Base-by-base conservation (phyloP, 2,329 filamentous ascomycete genomes). In the Phyllosticta citriasiana region DNA sequence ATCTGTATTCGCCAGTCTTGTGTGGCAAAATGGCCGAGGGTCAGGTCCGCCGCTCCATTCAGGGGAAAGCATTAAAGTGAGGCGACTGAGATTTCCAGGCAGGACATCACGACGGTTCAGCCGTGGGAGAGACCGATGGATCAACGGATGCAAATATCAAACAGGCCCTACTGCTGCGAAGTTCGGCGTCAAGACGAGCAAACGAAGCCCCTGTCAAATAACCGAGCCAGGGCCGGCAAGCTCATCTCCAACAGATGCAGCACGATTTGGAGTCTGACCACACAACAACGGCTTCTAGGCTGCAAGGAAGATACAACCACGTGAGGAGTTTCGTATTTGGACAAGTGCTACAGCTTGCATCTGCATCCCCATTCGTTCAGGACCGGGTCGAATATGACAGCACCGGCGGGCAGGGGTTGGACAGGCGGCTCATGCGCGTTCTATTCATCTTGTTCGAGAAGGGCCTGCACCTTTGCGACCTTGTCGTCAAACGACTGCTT, bases 401-500 rank as follows among this genome's bases (percentile, higher is more conserved):
- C 16, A 47, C 40, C 40, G 40, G 19, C 12, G 14, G n/a, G 40
- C 40, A 47, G 40, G 40, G 40, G n/a, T 47, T 16, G 40, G 40
- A n/a, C 14, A 47, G 14, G 40, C 40, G 40, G 40, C 40, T 47
- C 40, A 47, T 47, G 40, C 40, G 40, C 40, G 40, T 16, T 47
- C n/a, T 47, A n/a, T n/a, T 47, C 6, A n/a, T 47, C 40, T n/a
- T 47, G 14, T n/a, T 47, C 40, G 4, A 62, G 60, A 8, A 62
- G 60, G 30, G 27, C 27, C 25, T 62, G 27, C 27, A 87, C 83
- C 57, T 80, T 80, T 25, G 75, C 76, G 24, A 96, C 88, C 77
- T 96, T 96, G 66, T 95, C 88, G 70, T 86, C 82, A 40, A 88
- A 88, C 2, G 84, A 84, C 76, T 96, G 91, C 72, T 81, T 83